A percentile compares a stretch with the other conserved stretches of the same genome.
These are phyloP conservation scores for Austroboletus rostrupii DNA, from an alignment of 1,284 basidiomycete species.

Conservation along the genomic window DNA sequence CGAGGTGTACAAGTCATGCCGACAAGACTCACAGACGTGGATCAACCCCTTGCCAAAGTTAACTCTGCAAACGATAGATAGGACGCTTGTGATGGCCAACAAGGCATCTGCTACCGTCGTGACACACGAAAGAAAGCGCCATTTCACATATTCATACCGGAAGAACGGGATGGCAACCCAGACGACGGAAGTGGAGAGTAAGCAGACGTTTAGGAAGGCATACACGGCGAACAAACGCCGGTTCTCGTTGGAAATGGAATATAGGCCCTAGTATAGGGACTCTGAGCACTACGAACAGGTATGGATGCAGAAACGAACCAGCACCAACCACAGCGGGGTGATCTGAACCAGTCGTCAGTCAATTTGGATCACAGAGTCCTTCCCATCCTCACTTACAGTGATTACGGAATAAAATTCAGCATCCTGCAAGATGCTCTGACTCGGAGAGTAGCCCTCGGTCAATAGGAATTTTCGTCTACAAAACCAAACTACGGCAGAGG, in stretches of 20 bases:
- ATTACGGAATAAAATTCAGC: conserved; percentile 40
- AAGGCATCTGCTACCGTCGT: conserved; percentile 40
- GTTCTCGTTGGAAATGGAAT: conserved; percentile 44
- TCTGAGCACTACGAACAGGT: conserved; percentile 1
- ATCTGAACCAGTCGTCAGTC: conserved; percentile 30
- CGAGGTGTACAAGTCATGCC: background rate
- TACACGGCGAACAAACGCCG: conserved; percentile 41
- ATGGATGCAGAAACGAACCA: conserved; percentile 31
- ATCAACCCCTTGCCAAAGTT: conserved; percentile 51
- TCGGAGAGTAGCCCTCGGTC: conserved; percentile 29
- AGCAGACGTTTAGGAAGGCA: conserved; percentile 37
- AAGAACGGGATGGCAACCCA: conserved; percentile 46
- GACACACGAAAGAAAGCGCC: conserved; percentile 49
- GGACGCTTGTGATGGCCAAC: conserved; percentile 33
- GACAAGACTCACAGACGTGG: conserved; percentile 39
- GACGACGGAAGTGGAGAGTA: conserved; percentile 41
- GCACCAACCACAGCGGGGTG: conserved; percentile 43
- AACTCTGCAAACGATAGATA: conserved; percentile 45
- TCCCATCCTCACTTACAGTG: conserved; percentile 34
- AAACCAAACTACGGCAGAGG: conserved; percentile 49
- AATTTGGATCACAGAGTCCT: background rate
- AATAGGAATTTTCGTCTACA: conserved; percentile 41
- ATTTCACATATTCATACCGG: conserved; percentile 43
- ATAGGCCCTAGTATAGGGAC: conserved; percentile 41
- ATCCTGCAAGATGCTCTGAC: conserved; percentile 35